phyloP scores from a whole-genome alignment of 371 early-diverging fungal genomes.

The Zancudomyces culisetae region DNA sequence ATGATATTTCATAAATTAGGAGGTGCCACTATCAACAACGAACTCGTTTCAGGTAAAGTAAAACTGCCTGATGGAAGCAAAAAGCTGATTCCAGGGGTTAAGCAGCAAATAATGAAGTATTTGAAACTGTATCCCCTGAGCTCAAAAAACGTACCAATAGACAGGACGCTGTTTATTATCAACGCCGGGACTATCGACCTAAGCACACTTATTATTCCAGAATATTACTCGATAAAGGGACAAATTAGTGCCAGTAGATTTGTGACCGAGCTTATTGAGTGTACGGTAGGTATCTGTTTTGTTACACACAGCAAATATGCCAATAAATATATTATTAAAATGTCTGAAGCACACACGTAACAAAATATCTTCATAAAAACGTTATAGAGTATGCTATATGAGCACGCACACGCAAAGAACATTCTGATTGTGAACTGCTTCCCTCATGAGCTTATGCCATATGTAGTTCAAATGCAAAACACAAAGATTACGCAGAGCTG shows the following conservation, averaged over 20 bases:
- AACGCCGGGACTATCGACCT: neutral
- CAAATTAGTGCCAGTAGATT: neutral
- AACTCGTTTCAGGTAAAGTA: neutral
- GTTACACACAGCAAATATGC: too few relatives aligned
- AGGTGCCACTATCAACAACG: slow-evolving; percentile 2
- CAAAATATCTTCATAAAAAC: too few relatives aligned
- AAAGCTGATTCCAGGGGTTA: slow-evolving; percentile 1
- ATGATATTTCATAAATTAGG: too few relatives aligned
- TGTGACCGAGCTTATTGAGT: neutral
- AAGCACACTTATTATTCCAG: neutral
- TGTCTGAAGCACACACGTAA: too few relatives aligned
- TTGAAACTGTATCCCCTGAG: slow-evolving; percentile 2
- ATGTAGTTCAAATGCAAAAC: neutral
- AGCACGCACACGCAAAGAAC: slow-evolving; percentile 4
- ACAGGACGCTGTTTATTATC: slow-evolving; percentile 3
- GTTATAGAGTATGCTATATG: neutral
- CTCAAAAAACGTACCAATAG: neutral
- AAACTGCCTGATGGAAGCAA: neutral
- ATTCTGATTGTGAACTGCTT: slow-evolving; percentile 1
- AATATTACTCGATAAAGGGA: neutral
- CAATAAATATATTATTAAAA: too few relatives aligned
- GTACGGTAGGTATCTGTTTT: neutral
- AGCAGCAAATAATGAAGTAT: slow-evolving; percentile 3
- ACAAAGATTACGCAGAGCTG: neutral
- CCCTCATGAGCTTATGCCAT: neutral